These are phyloP conservation scores for Syzygium oleosum DNA, from an alignment of 345 rosid species.

Conservation along the genomic window DNA sequence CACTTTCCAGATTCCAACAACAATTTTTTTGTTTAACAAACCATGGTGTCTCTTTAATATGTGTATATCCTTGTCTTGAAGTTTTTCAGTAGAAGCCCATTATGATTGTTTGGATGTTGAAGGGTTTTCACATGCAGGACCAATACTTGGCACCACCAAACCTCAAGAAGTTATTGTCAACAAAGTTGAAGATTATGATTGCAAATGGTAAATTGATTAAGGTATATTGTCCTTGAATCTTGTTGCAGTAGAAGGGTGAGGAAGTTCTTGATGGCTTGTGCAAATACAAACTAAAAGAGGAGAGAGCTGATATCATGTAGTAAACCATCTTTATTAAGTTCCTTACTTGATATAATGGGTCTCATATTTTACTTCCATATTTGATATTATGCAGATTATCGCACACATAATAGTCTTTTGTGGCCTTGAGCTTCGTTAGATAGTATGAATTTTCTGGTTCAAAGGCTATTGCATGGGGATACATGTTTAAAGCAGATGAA, in stretches of 20 bases:
- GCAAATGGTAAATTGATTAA: conserved; percentile 76
- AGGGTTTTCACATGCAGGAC: conserved; percentile 42
- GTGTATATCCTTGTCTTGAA: background rate
- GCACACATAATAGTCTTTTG: background rate
- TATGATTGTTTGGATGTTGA: background rate
- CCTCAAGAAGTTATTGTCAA: conserved; percentile 72
- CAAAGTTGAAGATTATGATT: conserved; percentile 61
- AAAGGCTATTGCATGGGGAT: background rate
- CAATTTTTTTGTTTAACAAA: background rate
- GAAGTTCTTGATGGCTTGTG: background rate
- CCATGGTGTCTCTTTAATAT: background rate
- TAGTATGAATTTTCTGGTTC: background rate
- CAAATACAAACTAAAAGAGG: background rate
- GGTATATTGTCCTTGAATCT: conserved; percentile 30
- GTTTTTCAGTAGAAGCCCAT: background rate
- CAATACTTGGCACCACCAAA: conserved; percentile 54
- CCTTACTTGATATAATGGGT: background rate
- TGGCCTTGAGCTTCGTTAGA: background rate
- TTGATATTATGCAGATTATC: background rate
- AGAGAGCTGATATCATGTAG: background rate
- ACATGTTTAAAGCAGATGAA: background rate
- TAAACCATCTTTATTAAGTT: background rate
- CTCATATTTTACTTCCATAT: background rate
- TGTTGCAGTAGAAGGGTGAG: background rate
- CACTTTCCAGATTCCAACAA: background rate